These are phyloP conservation scores for Bombardia bombarda DNA, from an alignment of 495 filamentous ascomycete species.

Conservation along the genomic window DNA sequence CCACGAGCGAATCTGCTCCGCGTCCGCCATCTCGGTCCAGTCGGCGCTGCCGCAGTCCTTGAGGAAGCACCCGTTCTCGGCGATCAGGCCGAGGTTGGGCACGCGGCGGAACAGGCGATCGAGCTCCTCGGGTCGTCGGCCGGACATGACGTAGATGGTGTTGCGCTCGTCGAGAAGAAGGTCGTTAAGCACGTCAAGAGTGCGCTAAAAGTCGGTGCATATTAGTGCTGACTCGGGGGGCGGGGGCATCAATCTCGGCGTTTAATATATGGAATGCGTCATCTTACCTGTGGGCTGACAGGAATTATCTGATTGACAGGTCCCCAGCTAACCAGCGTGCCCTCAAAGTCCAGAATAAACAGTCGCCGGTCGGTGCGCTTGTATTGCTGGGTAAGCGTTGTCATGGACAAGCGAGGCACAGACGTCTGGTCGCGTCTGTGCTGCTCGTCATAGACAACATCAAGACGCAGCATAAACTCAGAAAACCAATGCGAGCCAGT, in stretches of 20 bases:
- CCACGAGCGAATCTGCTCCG: constrained; percentile 59
- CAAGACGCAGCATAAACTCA: constrained; percentile 58
- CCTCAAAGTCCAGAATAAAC: constrained; percentile 88
- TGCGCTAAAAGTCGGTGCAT: too few species aligned
- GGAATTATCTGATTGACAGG: constrained; percentile 71
- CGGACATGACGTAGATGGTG: constrained; percentile 89
- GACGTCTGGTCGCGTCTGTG: constrained; percentile 72
- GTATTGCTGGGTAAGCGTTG: constrained; percentile 56
- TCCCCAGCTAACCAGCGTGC: constrained; percentile 79
- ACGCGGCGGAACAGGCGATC: constrained; percentile 75
- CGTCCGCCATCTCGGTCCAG: constrained; percentile 70
- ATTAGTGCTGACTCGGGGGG: too few species aligned
- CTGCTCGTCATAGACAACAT: constrained; percentile 71
- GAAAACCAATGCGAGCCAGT: constrained; percentile 80
- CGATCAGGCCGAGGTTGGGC: constrained; percentile 73
- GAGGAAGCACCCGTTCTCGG: constrained; percentile 87
- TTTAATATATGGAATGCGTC: background rate
- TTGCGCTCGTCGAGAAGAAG: constrained; percentile 69
- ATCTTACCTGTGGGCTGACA: constrained; percentile 61
- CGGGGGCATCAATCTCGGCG: background rate
- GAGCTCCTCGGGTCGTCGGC: constrained; percentile 76
- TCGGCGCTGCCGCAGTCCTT: constrained; percentile 55
- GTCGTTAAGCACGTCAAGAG: constrained; percentile 71
- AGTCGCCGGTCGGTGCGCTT: constrained; percentile 54
- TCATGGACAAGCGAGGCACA: constrained; percentile 71